These are phyloP conservation scores for Protea cynaroides DNA, from an alignment of 164 flowering plant species.

Conservation along the genomic window DNA sequence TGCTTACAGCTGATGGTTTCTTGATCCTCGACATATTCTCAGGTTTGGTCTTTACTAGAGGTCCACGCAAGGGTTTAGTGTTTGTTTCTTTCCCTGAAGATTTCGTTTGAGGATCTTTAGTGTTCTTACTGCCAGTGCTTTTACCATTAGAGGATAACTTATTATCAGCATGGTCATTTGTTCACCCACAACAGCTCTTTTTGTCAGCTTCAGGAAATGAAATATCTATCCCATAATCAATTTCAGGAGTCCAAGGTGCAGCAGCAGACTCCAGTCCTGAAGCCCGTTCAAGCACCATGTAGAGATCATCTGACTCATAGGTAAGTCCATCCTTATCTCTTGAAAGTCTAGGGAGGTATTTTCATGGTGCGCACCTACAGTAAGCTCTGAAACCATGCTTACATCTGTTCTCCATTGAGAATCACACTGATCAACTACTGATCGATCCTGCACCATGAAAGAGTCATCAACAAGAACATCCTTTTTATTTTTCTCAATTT, in stretches of 20 bases:
- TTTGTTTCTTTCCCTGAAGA: slow-evolving; percentile 32
- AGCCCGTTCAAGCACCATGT: slow-evolving; percentile 67
- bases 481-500: slow-evolving; percentile 21
- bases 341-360: slow-evolving; percentile 21
- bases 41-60: slow-evolving; percentile 39
- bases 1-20: slow-evolving; percentile 38
- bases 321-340: slow-evolving; percentile 21
- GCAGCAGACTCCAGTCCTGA: slow-evolving; percentile 28
- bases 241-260: slow-evolving; percentile 68
- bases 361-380: slow-evolving; percentile 26
- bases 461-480: slow-evolving; percentile 64
- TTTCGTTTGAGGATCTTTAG: slow-evolving; percentile 25
- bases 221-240: slow-evolving; percentile 39
- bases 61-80: slow-evolving; percentile 38
- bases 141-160: slow-evolving; percentile 20
- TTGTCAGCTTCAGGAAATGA: slow-evolving; percentile 26
- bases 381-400: slow-evolving; percentile 45
- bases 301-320: slow-evolving; percentile 78
- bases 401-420: slow-evolving; percentile 42
- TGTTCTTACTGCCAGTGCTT: slow-evolving; percentile 13
- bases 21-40: slow-evolving; percentile 38
- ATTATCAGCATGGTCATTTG: slow-evolving; percentile 24
- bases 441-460: slow-evolving; percentile 53
- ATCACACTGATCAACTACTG: slow-evolving; percentile 24
- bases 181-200: slow-evolving; percentile 23